A percentile compares a stretch with the other conserved stretches of the same genome.
Conservation (phyloP, 495 filamentous ascomycete species). For the Lophiotrema nucula region DNA sequence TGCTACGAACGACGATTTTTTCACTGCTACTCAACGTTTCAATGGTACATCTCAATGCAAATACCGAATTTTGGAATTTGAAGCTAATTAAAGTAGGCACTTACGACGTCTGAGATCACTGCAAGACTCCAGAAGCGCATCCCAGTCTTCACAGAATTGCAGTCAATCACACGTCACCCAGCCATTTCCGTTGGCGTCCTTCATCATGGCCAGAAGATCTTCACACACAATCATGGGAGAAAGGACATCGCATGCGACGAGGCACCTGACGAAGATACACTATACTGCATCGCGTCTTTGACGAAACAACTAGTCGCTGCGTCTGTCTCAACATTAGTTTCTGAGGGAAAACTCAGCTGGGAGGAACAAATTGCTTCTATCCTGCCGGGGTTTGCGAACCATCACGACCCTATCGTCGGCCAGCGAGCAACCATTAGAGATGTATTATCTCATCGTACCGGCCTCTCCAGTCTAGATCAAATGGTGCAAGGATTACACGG, state of each 20-base stretch:
- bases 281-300: background rate
- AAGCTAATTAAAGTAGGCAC: too few relatives aligned
- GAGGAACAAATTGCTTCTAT: background rate
- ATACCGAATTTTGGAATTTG: too few relatives aligned
- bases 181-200: background rate
- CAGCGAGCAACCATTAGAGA: background rate
- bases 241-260: background rate
- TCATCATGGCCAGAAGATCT: background rate
- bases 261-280: background rate
- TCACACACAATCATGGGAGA: background rate
- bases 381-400: background rate
- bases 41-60: too few relatives aligned
- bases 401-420: background rate
- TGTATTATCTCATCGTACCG: background rate
- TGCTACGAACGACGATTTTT: too few relatives aligned
- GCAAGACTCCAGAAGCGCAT: background rate
- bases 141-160: background rate
- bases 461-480: background rate
- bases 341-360: background rate
- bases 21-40: too few relatives aligned
- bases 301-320: background rate
- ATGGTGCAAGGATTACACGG: background rate
- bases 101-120: background rate
- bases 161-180: background rate
- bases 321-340: background rate